Percentiles rank a stretch among this genome's conserved stretches.
phyloP scores from a whole-genome alignment of 2,329 filamentous ascomycete genomes.

The Penicillium sp. region DNA sequence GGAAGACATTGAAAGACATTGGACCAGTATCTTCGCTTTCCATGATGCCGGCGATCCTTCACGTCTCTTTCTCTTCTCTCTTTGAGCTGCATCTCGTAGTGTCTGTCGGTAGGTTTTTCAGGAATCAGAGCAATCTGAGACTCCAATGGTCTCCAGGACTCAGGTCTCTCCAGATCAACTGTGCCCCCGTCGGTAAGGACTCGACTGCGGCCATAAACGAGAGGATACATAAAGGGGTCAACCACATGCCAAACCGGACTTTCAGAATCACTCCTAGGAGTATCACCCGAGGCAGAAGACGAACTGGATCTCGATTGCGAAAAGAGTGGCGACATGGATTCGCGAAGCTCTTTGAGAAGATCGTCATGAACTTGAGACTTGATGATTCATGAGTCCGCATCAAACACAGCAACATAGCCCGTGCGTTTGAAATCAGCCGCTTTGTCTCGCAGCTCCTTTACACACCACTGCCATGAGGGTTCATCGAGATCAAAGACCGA shows the following conservation, averaged over 20 bases:
- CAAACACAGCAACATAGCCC: conserved; percentile 8
- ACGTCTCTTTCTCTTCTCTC: neutral
- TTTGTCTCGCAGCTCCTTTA: conserved; percentile 8
- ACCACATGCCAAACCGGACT: conserved; percentile 5
- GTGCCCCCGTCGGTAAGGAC: conserved; percentile 5
- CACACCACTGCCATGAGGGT: conserved; percentile 11
- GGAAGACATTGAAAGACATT: conserved; percentile 11
- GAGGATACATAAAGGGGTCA: conserved; percentile 10
- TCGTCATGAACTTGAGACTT: conserved; percentile 4
- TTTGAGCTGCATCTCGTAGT: neutral
- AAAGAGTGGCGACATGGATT: conserved; percentile 7
- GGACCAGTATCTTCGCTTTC: neutral
- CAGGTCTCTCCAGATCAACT: conserved; percentile 5
- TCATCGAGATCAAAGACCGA: conserved; percentile 8
- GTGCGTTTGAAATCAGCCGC: conserved; percentile 7
- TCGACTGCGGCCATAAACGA: conserved; percentile 7
- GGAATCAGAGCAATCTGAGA: conserved; percentile 1
- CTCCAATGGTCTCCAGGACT: conserved; percentile 1
- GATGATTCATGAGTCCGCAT: conserved; percentile 7
- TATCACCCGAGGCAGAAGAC: neutral
- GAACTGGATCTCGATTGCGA: neutral
- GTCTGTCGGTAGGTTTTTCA: neutral
- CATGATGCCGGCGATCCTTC: rapidly evolving
- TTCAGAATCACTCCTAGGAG: neutral
- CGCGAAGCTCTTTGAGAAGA: conserved; percentile 5